Conservation (phyloP, 2,329 filamentous ascomycete species). For the Paraphoma chrysanthemicola region DNA sequence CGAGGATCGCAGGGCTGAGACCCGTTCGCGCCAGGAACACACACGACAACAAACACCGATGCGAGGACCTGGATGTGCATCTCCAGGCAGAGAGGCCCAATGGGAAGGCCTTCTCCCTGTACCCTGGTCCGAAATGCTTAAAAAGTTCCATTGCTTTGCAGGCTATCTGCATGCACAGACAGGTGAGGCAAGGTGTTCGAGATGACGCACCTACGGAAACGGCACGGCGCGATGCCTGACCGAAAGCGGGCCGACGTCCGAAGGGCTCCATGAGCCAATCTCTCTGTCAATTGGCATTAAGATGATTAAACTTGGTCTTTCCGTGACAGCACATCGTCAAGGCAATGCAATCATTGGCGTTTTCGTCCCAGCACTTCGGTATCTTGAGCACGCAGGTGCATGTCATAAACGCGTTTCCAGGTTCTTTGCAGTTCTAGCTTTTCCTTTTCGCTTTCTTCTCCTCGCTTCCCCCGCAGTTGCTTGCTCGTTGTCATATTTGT, state of each 20-base stretch:
- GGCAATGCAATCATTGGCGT: conserved; percentile 40
- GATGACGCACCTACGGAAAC: conserved; percentile 25
- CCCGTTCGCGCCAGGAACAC: conserved; percentile 31
- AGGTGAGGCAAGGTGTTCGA: conserved; percentile 26
- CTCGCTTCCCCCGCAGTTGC: conserved; percentile 33
- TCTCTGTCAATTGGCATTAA: background rate
- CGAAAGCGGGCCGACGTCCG: conserved; percentile 1
- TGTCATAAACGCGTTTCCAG: conserved; percentile 40
- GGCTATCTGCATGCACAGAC: conserved; percentile 21
- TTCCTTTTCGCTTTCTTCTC: conserved; percentile 28
- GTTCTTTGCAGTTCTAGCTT: conserved; percentile 30
- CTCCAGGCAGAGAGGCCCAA: background rate
- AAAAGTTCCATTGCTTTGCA: conserved; percentile 16
- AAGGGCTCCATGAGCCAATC: background rate
- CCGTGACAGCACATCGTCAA: conserved; percentile 38
- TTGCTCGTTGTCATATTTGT: conserved; percentile 28
- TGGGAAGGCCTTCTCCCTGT: background rate
- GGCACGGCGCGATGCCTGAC: conserved; percentile 4
- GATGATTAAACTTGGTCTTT: background rate
- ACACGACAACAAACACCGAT: background rate
- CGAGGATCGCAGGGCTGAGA: conserved; percentile 34
- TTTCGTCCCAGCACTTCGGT: conserved; percentile 25
- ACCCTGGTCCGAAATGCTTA: conserved; percentile 8
- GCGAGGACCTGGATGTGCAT: background rate
- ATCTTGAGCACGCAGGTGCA: conserved; percentile 26